These are phyloP conservation scores for Ceratocystis albifundus DNA, from an alignment of 2,329 filamentous ascomycete species.

Conservation along the genomic window DNA sequence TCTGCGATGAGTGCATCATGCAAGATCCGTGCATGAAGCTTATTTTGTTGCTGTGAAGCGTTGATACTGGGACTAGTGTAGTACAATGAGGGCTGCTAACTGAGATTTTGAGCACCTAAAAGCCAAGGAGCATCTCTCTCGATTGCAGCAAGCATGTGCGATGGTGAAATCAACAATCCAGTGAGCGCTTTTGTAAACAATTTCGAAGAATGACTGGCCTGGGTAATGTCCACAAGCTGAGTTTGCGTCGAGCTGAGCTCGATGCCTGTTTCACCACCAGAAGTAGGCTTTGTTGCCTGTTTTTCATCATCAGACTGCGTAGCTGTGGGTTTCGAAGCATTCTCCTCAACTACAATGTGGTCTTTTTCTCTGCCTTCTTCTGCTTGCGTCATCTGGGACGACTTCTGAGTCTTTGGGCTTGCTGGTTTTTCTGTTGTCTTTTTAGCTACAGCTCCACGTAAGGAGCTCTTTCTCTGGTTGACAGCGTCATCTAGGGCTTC, in stretches of 20 bases:
- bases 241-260: not conserved
- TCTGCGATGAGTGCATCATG: not conserved
- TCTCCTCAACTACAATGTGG: not conserved
- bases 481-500: not conserved
- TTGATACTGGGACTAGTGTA: not conserved
- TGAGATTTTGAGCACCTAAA: not conserved
- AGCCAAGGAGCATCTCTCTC: constrained; percentile 17
- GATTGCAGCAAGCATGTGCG: constrained; percentile 12
- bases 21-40: not conserved
- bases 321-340: not conserved
- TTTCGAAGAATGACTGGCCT: not conserved
- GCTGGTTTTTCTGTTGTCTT: not conserved
- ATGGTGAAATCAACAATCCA: not conserved
- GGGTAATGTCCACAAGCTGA: not conserved
- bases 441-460: not conserved
- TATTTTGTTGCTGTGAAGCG: not conserved
- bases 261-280: not conserved
- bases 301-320: not conserved
- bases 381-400: not conserved
- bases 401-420: not conserved
- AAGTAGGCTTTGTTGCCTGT: not conserved
- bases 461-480: not conserved
- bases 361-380: not conserved
- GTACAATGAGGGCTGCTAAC: not conserved
- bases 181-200: constrained; percentile 9